A percentile compares a stretch with the other conserved stretches of the same genome.
Evolutionary conservation across 495 filamentous ascomycete species (phyloP).

Genomic region (Parathielavia hyrcaniae): DNA sequence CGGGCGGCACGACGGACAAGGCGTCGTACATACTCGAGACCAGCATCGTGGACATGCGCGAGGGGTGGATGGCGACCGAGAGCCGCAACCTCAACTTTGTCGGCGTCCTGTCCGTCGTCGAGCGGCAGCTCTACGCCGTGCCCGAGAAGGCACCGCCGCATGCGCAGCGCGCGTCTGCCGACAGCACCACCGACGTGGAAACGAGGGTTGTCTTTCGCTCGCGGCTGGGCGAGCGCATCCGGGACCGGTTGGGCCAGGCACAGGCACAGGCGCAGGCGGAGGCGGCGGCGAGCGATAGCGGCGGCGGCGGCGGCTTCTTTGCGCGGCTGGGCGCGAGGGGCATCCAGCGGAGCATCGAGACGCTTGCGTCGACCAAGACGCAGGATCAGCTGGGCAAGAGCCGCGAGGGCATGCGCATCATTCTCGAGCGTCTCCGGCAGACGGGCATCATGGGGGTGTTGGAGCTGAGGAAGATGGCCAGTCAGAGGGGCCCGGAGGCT

Average conservation of each 20-base stretch:
- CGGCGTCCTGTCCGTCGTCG: slow-evolving; percentile 84
- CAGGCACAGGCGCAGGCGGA: slow-evolving; percentile 19
- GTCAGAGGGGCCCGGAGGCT: slow-evolving; percentile 26
- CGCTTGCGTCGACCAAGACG: slow-evolving; percentile 77
- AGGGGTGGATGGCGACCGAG: slow-evolving; percentile 84
- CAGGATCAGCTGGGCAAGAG: slow-evolving; percentile 77
- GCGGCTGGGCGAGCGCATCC: slow-evolving; percentile 65
- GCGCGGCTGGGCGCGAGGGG: slow-evolving; percentile 65
- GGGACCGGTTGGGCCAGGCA: slow-evolving; percentile 41
- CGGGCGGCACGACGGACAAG: slow-evolving; percentile 66
- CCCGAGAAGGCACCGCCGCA: slow-evolving; percentile 35
- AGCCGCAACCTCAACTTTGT: slow-evolving; percentile 84
- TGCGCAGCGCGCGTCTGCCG: slow-evolving; percentile 27
- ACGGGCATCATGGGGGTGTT: slow-evolving; percentile 77
- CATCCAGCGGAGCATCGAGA: slow-evolving; percentile 83
- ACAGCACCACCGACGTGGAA: slow-evolving; percentile 66
- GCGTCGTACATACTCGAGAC: slow-evolving; percentile 87
- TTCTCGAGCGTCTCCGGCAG: slow-evolving; percentile 74
- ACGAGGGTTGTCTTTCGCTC: slow-evolving; percentile 83
- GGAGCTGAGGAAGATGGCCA: slow-evolving; percentile 63
- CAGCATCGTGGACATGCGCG: slow-evolving; percentile 78
- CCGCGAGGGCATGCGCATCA: slow-evolving; percentile 91
- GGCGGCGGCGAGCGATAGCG: slow-evolving; percentile 21
- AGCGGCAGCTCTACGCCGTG: slow-evolving; percentile 69
- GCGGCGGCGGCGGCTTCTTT: slow-evolving; percentile 33